Evolutionary conservation across 2,329 filamentous ascomycete species (phyloP), one percentile per base, ranked within the genome.

Genomic region (Talaromyces sp.): DNA sequence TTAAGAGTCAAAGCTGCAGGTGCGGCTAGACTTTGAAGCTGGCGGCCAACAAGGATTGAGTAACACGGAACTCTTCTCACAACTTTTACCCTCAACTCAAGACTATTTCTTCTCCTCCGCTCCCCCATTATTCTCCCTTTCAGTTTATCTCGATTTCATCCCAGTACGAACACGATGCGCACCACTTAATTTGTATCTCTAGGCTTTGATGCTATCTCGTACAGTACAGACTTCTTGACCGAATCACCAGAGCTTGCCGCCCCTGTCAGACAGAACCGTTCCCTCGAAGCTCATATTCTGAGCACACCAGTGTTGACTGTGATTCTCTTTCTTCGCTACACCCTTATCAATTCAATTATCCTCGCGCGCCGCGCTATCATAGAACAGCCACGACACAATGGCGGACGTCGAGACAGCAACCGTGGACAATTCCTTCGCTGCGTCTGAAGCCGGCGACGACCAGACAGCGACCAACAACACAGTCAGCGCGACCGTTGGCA

Each of bases 401-500:
- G 72, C 74, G 54, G 76, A 78, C 25, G 69, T 75, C 68, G 73
- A 79, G 65, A 70, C 70, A 61, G 64, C 69, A 60, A 64, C 70
- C 66, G 72, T 73, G 68, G 75, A 77, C 66, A 77, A 78, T 45
- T 77, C 75, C 63, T 73, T 77, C 64, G 70, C 75, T 59, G 69
- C 69, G 15, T 74, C 75, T 66, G 77, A 79, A 64, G 70, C 70
- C 33, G 73, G 73, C 41, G 78, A 79, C 64, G 76, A 79, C 39
- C 67, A 71, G 35, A 70, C 71, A 17, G 43, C 63, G 7, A 15
- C 31, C 25, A 75, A 78, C 62, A 76, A 74, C 66, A 79, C 78
- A 37, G 75, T 70, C 65, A 77, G 73, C 68, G 73, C 74, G 64
- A 78, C 80, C 56, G 79, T 81, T 47, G 80, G 80, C 59, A 87